A percentile compares a stretch with the other conserved stretches of the same genome.
Evolutionary conservation across 1,139 yeast species (phyloP).

Genomic region (Suhomyces atakaporum): DNA sequence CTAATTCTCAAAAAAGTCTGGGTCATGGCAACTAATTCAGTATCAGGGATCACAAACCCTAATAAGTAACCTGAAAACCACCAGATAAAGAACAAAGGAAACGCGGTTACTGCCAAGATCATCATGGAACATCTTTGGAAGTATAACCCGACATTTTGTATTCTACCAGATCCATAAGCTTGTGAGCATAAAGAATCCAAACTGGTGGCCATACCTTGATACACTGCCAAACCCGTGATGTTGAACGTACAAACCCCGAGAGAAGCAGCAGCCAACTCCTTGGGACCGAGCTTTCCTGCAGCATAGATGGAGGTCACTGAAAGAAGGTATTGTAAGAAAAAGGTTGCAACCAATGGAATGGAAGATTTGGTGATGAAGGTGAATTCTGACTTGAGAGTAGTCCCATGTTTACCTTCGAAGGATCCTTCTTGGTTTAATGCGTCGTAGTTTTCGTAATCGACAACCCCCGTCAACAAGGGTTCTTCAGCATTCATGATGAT

Average conservation of each 20-base stretch:
- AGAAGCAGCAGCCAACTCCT: constrained; percentile 40
- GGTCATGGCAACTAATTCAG: constrained; percentile 32
- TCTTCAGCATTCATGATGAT: constrained; percentile 34
- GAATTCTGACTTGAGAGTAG: constrained; percentile 24
- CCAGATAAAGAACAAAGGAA: constrained; percentile 36
- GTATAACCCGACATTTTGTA: constrained; percentile 36
- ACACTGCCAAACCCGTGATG: constrained; percentile 37
- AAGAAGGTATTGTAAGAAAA: constrained; percentile 35
- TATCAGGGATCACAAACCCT: constrained; percentile 31
- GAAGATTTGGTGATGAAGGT: constrained; percentile 32
- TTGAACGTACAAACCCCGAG: constrained; percentile 39
- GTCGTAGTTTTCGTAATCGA: constrained; percentile 24
- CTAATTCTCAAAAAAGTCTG: constrained; percentile 33
- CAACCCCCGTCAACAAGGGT: constrained; percentile 31
- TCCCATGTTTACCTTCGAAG: constrained; percentile 3
- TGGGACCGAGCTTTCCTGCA: constrained; percentile 35
- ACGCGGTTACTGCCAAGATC: constrained; percentile 17
- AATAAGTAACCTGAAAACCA: constrained; percentile 37
- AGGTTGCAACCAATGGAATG: constrained; percentile 37
- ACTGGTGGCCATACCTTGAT: constrained; percentile 47
- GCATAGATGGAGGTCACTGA: constrained; percentile 37
- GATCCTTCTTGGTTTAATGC: constrained; percentile 17
- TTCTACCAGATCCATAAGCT: constrained; percentile 39
- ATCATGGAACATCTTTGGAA: constrained; percentile 34
- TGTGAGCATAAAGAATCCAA: constrained; percentile 45